Conservation (phyloP, 345 rosid species). For the Sapria himalayana region DNA sequence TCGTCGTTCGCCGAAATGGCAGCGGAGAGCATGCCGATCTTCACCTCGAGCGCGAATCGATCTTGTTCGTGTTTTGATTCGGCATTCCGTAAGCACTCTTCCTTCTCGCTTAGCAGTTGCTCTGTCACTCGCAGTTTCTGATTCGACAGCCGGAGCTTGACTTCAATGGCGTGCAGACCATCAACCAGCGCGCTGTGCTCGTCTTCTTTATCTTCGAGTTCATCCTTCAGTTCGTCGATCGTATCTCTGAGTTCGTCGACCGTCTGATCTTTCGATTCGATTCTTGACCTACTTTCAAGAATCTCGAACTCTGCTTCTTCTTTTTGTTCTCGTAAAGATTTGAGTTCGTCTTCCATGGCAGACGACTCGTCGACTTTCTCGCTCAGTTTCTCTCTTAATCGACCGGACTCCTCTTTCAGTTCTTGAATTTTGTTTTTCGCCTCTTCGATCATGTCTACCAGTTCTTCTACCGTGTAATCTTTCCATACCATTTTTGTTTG, state of each 20-base stretch:
- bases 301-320: constrained; percentile 26
- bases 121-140: constrained; percentile 87
- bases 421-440: constrained; percentile 31
- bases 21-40: constrained; percentile 14
- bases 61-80: constrained; percentile 49
- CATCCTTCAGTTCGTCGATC: constrained; percentile 42
- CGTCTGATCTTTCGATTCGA: constrained; percentile 18
- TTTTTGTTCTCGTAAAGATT: constrained; percentile 15
- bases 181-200: constrained; percentile 34
- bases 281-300: constrained; percentile 21
- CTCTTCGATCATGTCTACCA: constrained; percentile 39
- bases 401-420: constrained; percentile 21
- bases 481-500: constrained; percentile 12
- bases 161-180: constrained; percentile 41
- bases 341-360: constrained; percentile 31
- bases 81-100: constrained; percentile 35
- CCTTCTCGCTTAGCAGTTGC: constrained; percentile 54
- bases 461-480: constrained; percentile 24
- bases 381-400: constrained; percentile 21
- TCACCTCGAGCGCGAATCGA: constrained; percentile 38
- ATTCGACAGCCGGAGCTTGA: constrained; percentile 70
- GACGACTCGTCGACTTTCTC: constrained; percentile 38
- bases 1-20: constrained; percentile 17
- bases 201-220: constrained; percentile 62
- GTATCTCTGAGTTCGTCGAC: constrained; percentile 33